Evolutionary conservation across 2,329 filamentous ascomycete species (phyloP), one percentile per base, ranked within the genome.

Genomic region (Diaporthe capsici): DNA sequence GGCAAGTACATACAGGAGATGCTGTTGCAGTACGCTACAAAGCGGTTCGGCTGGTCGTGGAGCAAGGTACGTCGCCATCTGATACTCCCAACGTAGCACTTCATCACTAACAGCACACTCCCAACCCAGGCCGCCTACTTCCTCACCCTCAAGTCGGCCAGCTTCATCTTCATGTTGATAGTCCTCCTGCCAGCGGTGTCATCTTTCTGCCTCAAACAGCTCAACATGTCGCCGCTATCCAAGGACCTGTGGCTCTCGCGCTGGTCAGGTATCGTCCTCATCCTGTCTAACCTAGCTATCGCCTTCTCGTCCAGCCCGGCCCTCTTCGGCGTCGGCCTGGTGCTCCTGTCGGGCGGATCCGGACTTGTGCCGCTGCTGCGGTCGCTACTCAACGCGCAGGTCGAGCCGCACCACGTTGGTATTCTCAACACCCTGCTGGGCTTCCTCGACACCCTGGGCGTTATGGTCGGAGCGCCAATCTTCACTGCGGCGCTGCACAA

Each of bases 331-430:
- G 13, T 77, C 22, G 86, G 86, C 2, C 84, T 91, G 42, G 80
- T 88, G 31, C 81, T 88, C 20, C 84, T 85, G 17, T 86, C 86
- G 5, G 76, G 89, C 1, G 89, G 90, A 0, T 78, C 79, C 20
- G 89, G 89, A 8, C 84, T 87, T 61, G 71, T 79, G 0, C 78
- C 86, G 0, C 79, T 90, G 1, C 80, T 88, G 25, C 85, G 90
- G 47, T 88, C 86, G 4, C 81, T 91, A 9, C 80, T 91, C n/a
- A 90, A 88, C 60, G 84, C 85, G 13, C 79, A 91, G 15, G 87
- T 92, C 17, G 88, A 90, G 77, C 84, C 86, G 31, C 86, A 89
- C 75, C 87, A 90, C 6, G 84, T 90, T 17, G 90, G 88, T 31
- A 87, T 87, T 0, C 82, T 91, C 34, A 92, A 91, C 79, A 88